A percentile compares a stretch with the other conserved stretches of the same genome.
Conservation (phyloP, 108 stramenopile species). For the Skeletonema menzelii region DNA sequence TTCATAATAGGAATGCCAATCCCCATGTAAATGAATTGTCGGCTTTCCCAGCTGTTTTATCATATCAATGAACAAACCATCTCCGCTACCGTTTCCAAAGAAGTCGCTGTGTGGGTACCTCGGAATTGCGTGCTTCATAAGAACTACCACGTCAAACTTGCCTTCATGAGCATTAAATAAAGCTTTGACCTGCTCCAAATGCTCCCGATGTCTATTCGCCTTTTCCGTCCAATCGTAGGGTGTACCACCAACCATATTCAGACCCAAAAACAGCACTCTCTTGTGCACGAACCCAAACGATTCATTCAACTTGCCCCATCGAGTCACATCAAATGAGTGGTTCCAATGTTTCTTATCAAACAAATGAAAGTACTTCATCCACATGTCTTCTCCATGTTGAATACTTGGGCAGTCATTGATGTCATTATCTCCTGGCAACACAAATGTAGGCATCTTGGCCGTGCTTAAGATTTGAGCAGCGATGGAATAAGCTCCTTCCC, state of each 20-base stretch:
- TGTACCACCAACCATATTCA: constrained; percentile 58
- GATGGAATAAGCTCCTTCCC: not conserved
- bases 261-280: constrained; percentile 62
- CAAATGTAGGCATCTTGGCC: constrained; percentile 52
- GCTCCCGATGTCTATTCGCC: constrained; percentile 38
- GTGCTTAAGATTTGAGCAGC: constrained; percentile 26
- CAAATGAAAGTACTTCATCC: constrained; percentile 54
- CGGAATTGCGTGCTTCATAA: not conserved
- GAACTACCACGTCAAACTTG: not conserved
- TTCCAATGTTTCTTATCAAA: constrained; percentile 48
- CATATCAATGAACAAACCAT: constrained; percentile 19
- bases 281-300: constrained; percentile 55
- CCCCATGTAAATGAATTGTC: constrained; percentile 62
- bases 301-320: constrained; percentile 49
- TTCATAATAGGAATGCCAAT: constrained; percentile 34
- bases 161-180: constrained; percentile 1
- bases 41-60: constrained; percentile 38
- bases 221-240: constrained; percentile 42
- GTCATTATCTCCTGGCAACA: constrained; percentile 76
- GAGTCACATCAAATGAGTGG: constrained; percentile 24
- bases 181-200: constrained; percentile 11
- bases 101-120: constrained; percentile 23
- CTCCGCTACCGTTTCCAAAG: constrained; percentile 12
- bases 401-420: constrained; percentile 65
- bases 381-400: constrained; percentile 32